Conservation (phyloP, 345 rosid genomes). For the Ricinus communis region DNA sequence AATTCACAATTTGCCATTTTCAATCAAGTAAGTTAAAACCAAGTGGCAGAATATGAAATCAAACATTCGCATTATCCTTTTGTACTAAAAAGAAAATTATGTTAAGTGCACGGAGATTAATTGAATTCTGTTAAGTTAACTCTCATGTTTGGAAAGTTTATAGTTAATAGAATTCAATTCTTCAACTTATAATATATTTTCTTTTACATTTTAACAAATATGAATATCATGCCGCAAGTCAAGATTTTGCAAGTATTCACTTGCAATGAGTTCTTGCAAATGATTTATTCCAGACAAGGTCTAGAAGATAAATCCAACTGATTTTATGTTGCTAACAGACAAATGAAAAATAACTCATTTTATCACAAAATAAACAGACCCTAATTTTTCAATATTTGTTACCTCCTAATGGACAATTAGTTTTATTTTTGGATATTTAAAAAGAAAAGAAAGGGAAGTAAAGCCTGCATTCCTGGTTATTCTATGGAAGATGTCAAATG, state of each 20-base stretch:
- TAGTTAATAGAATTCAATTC: no score
- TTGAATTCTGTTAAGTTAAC: no score
- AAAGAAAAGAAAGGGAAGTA: neutral
- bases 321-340: neutral
- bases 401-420: neutral
- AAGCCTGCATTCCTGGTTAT: neutral
- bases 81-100: neutral
- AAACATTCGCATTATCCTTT: neutral
- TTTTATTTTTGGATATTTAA: neutral
- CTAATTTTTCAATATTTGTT: neutral
- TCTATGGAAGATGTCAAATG: neutral
- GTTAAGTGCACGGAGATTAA: neutral
- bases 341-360: neutral
- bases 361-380: neutral
- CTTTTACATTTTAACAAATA: no score
- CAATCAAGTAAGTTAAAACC: neutral
- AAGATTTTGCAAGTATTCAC: no score
- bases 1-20: neutral
- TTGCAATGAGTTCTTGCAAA: no score
- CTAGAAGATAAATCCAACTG: neutral
- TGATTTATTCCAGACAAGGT: no score
- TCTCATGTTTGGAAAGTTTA: no score
- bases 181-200: no score
- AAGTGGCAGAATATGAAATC: neutral
- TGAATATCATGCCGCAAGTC: no score